phyloP scores from a whole-genome alignment of 140 eudicot genomes.

The Senecio squalidus region DNA sequence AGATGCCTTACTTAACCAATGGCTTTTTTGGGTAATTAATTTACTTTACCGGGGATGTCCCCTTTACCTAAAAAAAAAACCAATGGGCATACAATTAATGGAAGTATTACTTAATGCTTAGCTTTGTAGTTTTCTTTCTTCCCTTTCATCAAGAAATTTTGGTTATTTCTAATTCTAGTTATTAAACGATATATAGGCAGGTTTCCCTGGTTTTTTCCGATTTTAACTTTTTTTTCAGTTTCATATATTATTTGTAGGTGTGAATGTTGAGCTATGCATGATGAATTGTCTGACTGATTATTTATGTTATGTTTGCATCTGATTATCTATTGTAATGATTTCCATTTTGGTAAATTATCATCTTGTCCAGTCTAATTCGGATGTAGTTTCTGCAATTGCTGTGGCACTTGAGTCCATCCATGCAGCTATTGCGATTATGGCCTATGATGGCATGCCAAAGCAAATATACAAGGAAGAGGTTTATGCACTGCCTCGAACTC shows the following conservation, averaged over 20 bases:
- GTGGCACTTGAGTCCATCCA: conserved; percentile 87
- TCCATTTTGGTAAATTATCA: conserved; percentile 6
- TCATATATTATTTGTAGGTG: background rate
- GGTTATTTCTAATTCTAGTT: background rate
- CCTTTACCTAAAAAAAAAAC: too few relatives aligned
- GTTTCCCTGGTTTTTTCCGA: background rate
- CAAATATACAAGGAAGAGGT: conserved; percentile 96
- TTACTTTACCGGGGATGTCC: too few relatives aligned
- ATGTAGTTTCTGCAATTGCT: conserved; percentile 50
- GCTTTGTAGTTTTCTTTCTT: too few relatives aligned
- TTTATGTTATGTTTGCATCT: background rate
- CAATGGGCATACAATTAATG: too few relatives aligned
- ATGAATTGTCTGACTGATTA: background rate
- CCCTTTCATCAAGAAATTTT: too few relatives aligned
- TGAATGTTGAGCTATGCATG: background rate
- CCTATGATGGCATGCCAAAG: conserved; percentile 79
- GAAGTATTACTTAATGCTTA: too few relatives aligned
- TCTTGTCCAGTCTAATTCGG: conserved; percentile 62
- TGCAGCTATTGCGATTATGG: conserved; percentile 87
- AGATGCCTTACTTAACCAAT: too few relatives aligned
- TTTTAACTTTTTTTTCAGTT: background rate
- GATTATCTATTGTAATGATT: conserved; percentile 10
- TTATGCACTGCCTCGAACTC: conserved; percentile 10
- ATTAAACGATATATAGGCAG: background rate
- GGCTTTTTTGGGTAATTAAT: too few relatives aligned